Conservation (phyloP, 2,329 filamentous ascomycete genomes). For the Neonectria ditissima region DNA sequence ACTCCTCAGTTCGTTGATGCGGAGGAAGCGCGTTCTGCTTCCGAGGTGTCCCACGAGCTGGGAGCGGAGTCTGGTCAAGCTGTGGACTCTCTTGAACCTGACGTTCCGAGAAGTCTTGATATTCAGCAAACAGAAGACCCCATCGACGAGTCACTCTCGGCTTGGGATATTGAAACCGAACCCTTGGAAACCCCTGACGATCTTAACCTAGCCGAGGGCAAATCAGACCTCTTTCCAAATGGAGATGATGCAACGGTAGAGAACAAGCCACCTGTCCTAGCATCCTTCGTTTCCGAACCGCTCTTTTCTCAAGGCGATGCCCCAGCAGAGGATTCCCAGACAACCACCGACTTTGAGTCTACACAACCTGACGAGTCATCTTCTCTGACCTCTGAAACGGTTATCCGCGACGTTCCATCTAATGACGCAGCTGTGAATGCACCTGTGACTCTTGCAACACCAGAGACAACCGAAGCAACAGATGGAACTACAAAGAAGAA, state of each 20-base stretch:
- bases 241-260: slow-evolving; percentile 17
- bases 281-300: slow-evolving; percentile 46
- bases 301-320: slow-evolving; percentile 49
- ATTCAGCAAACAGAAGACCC: neutral
- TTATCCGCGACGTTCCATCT: slow-evolving; percentile 1
- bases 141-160: slow-evolving; percentile 18
- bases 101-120: neutral
- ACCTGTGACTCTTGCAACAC: slow-evolving; percentile 5
- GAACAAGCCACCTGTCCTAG: slow-evolving; percentile 21
- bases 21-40: slow-evolving; percentile 11
- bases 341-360: slow-evolving; percentile 34
- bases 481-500: slow-evolving; percentile 45
- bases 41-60: neutral
- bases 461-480: slow-evolving; percentile 20
- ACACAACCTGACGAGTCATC: slow-evolving; percentile 40
- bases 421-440: slow-evolving; percentile 6
- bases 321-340: slow-evolving; percentile 43
- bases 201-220: neutral
- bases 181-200: slow-evolving; percentile 6
- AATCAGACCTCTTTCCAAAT: neutral
- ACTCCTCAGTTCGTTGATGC: slow-evolving; percentile 9
- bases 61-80: neutral
- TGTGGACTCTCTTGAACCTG: neutral
- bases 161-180: slow-evolving; percentile 20
- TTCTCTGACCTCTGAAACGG: slow-evolving; percentile 4